These are phyloP conservation scores for Trametes cinnabarina DNA, from an alignment of 768 basidiomycete genomes.

Conservation along the genomic window DNA sequence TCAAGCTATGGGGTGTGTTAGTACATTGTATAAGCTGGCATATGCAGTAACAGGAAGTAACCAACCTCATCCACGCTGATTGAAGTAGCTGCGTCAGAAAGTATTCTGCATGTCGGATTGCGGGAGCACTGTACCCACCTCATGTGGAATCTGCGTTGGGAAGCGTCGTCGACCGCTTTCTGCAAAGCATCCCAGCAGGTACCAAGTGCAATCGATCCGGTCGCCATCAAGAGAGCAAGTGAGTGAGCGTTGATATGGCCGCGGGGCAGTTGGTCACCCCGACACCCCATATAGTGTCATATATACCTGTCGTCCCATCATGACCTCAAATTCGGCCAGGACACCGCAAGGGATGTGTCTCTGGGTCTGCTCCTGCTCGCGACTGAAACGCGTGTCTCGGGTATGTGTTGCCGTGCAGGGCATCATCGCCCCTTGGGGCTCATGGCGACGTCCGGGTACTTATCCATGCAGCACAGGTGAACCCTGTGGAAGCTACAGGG, in stretches of 20 bases:
- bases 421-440: too few relatives aligned
- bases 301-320: neutral
- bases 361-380: neutral
- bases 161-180: neutral
- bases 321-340: neutral
- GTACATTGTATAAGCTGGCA: too few relatives aligned
- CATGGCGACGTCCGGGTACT: too few relatives aligned
- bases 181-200: neutral
- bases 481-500: too few relatives aligned
- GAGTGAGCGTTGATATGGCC: too few relatives aligned
- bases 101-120: too few relatives aligned
- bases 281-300: neutral
- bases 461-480: too few relatives aligned
- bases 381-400: neutral
- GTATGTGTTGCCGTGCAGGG: neutral
- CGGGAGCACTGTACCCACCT: constrained; percentile 1
- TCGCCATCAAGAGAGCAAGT: too few relatives aligned
- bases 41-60: neutral
- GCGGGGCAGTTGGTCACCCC: too few relatives aligned
- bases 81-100: neutral
- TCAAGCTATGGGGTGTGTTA: neutral
- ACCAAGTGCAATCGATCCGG: too few relatives aligned
- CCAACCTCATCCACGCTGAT: constrained; percentile 6
- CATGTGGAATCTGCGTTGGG: neutral
- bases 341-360: too few relatives aligned